Percentiles rank a stretch among this genome's conserved stretches.
These are phyloP conservation scores for Ceratobasidium sp. DNA, from an alignment of 1,284 basidiomycete species.

Conservation along the genomic window DNA sequence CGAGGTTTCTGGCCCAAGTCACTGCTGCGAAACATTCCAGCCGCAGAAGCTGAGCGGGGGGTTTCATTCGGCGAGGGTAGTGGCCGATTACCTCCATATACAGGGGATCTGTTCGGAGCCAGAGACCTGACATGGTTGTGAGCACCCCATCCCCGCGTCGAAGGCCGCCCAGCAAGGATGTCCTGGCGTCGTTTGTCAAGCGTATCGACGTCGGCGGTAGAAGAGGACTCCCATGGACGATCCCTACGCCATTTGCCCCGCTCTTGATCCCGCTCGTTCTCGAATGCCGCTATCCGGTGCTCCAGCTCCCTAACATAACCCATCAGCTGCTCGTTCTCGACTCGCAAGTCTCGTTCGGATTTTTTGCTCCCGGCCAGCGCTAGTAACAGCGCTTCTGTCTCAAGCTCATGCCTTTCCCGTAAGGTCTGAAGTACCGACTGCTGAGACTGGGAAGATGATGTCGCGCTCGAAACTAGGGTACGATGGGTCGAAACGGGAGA, in stretches of 20 bases:
- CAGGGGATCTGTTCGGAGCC: neutral
- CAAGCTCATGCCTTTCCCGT: slow-evolving; percentile 50
- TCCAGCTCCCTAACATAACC: slow-evolving; percentile 55
- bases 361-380: slow-evolving; percentile 56
- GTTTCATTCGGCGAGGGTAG: slow-evolving; percentile 6
- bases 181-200: slow-evolving; percentile 31
- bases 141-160: slow-evolving; percentile 3
- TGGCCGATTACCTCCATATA: neutral
- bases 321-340: slow-evolving; percentile 76
- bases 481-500: slow-evolving; percentile 41
- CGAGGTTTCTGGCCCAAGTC: neutral
- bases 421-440: slow-evolving; percentile 44
- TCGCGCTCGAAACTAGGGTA: slow-evolving; percentile 28
- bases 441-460: slow-evolving; percentile 37
- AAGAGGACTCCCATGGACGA: neutral
- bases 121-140: neutral
- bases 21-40: neutral
- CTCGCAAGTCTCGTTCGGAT: slow-evolving; percentile 63
- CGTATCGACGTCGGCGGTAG: neutral
- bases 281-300: slow-evolving; percentile 32
- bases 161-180: slow-evolving; percentile 7
- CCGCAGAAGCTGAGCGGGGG: neutral
- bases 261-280: slow-evolving; percentile 23
- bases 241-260: slow-evolving; percentile 3
- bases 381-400: slow-evolving; percentile 53